Evolutionary conservation across 1,284 basidiomycete genomes (phyloP), one percentile per base, ranked within the genome.

Genomic region (Boletus albobrunnescens): DNA sequence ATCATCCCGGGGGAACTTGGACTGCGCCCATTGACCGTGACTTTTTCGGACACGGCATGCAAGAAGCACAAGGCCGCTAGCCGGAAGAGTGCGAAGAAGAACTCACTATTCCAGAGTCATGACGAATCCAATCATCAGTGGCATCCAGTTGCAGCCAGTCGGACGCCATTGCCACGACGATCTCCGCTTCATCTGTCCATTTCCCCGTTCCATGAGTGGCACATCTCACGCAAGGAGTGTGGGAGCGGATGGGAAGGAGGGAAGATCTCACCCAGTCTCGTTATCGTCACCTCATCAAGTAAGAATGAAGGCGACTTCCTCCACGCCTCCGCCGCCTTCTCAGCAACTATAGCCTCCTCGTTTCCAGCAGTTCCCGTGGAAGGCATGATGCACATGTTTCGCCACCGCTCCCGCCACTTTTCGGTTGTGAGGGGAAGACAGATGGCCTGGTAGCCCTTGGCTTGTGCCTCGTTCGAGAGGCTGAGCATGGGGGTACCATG

Each of bases 91-190:
- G 43, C 37, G 43, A 48, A 36, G 73, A 28, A 36, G 49, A 35
- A 75, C 85, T 67, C 66, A 93, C 92, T 49, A 96, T 86, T 71
- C 97, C 96, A 43, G 93, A 88, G 63, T 99, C 96, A 58, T 95
- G 90, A 37, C 96, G 82, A 49, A 99, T 87, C 73, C 94, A 94
- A 62, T 94, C 91, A 67, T 97, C 94, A 1, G 79, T 73, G 11
- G 92, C 86, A 70, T 99, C 96, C 33, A 99, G 76, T 67, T 97
- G 92, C 11, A 99, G 76, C 96, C 96, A 99, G 50, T 91, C 89
- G 13, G 93, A 92, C 9, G 88, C 77, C 59, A 96, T 77, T 3
- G 78, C 87, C 16, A 90, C 79, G 19, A 91, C 73, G 28, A 78
- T 78, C 50, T 90, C 84, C 2, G 89, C 84, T 65, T 99, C 94